Base-by-base conservation (phyloP, 2,329 filamentous ascomycete genomes). In the Ophioceras dolichostomum region DNA sequence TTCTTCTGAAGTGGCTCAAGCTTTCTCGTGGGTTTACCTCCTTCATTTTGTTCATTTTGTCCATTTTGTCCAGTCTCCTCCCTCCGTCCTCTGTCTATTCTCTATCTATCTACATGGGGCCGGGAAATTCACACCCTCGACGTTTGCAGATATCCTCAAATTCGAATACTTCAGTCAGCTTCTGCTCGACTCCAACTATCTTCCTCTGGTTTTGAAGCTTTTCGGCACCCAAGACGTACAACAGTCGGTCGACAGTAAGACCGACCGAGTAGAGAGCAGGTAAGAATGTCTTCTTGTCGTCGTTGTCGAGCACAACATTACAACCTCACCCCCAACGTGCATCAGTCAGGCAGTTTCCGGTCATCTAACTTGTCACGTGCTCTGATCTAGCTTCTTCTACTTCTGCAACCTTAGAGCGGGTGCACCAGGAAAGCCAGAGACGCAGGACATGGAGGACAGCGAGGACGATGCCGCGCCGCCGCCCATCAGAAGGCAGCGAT, bases 1-100 rank as follows among this genome's bases (percentile, higher is more conserved):
- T 94, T n/a, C 60, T 96, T 32, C 56, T 96, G 42, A 98, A 96
- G 59, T 98, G 91, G 91, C 81, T 96, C 49, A 93, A 94, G 56
- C 67, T 94, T 38, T 95, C 87, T 40, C 91, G 86, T 93, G 65
- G 66, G 84, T 66, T 24, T 20, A 9, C 5, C 19, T 31, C 3
- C n/a, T n/a, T n/a, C n/a, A n/a, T n/a, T n/a, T n/a, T n/a, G n/a
- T n/a, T n/a, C n/a, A n/a, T n/a, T n/a, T n/a, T n/a, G n/a, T n/a
- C n/a, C n/a, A n/a, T n/a, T n/a, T n/a, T n/a, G n/a, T n/a, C n/a
- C n/a, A n/a, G n/a, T n/a, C n/a, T n/a, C n/a, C n/a, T n/a, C n/a
- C n/a, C n/a, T n/a, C n/a, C n/a, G n/a, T n/a, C n/a, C n/a, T n/a
- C n/a, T n/a, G n/a, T n/a, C n/a, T n/a, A n/a, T 4, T 31, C 29